phyloP scores from a whole-genome alignment of 2,329 filamentous ascomycete genomes.

The Cladosporium velox region DNA sequence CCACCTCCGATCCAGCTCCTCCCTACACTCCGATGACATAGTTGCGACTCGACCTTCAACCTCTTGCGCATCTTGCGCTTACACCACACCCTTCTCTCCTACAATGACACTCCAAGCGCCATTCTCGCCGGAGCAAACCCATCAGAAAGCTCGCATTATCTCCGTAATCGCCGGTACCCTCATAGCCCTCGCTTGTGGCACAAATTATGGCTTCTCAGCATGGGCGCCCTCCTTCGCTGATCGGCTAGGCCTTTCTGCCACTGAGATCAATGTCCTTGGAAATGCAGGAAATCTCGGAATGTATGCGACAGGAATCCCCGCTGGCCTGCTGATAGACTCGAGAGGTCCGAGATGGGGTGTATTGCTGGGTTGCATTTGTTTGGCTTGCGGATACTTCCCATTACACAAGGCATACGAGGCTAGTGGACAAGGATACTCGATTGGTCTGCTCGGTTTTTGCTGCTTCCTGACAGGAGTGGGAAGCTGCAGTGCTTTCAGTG shows the following conservation, averaged over 20 bases:
- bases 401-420: constrained; percentile 75
- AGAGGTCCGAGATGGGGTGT: constrained; percentile 79
- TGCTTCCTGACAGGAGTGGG: constrained; percentile 84
- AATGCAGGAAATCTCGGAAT: constrained; percentile 87
- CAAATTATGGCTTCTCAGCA: constrained; percentile 97
- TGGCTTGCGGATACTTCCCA: constrained; percentile 82
- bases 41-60: background rate
- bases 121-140: constrained; percentile 2
- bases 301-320: constrained; percentile 86
- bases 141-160: constrained; percentile 58
- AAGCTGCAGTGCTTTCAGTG: constrained; percentile 87
- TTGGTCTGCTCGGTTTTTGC: constrained; percentile 72
- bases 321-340: constrained; percentile 83
- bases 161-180: constrained; percentile 83
- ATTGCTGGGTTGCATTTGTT: constrained; percentile 69
- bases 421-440: constrained; percentile 47
- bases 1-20: background rate
- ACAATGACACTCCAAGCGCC: constrained; percentile 6
- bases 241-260: constrained; percentile 82
- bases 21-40: constrained; percentile 15
- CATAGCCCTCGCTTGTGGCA: constrained; percentile 87
- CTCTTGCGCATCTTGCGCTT: constrained; percentile 1
- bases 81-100: background rate
- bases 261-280: constrained; percentile 83
- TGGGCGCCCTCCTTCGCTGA: constrained; percentile 97